Evolutionary conservation across 176 grass and related monocot species (phyloP), one percentile per base, ranked within the genome.

Genomic region (Aegilops umbellulata): DNA sequence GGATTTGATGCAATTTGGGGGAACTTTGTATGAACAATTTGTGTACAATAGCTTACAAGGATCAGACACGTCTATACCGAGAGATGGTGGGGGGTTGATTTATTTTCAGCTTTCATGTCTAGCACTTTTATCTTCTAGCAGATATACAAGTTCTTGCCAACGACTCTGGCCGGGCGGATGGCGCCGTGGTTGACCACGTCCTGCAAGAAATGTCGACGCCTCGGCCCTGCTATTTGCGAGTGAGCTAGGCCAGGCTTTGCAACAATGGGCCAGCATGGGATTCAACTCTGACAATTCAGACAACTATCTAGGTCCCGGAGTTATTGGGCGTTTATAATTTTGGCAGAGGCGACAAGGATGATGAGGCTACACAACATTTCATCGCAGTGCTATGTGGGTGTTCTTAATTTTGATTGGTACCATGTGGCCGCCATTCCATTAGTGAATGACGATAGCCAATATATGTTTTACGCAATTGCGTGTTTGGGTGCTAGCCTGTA

Each of bases 191-290:
- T 39, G 38, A 39, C 38, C 38, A 39, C 38, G 9, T 39, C 9
- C 38, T 10, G 8, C 38, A 39, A 39, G 38, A 39, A 39, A 39
- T 39, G 38, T 8, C 38, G 38, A 10, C 38, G 8, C 38, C 38
- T 39, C 93, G 5, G 85, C 85, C 8, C 76, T 95, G 69, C 90
- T 95, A 75, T 95, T 92, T 20, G 42, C 85, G 0, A 79, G 90
- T 8, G 90, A 95, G 93, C 87, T 95, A 92, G 60, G 69, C 83
- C 46, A 9, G 22, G 78, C 73, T 62, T 27, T 42, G 72, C 55
- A 30, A 41, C 31, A 49, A 19, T 29, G 64, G 27, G 32, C 19
- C 22, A 42, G 17, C 75, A 77, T 49, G 55, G 55, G 58, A 58
- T 78, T 79, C 70, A n/a, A 75, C 58, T 80, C 34, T 39, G 8